Percentiles rank a stretch among this genome's conserved stretches.
Conservation (phyloP, 2,329 filamentous ascomycete species). For the Aureobasidium mangrovei region DNA sequence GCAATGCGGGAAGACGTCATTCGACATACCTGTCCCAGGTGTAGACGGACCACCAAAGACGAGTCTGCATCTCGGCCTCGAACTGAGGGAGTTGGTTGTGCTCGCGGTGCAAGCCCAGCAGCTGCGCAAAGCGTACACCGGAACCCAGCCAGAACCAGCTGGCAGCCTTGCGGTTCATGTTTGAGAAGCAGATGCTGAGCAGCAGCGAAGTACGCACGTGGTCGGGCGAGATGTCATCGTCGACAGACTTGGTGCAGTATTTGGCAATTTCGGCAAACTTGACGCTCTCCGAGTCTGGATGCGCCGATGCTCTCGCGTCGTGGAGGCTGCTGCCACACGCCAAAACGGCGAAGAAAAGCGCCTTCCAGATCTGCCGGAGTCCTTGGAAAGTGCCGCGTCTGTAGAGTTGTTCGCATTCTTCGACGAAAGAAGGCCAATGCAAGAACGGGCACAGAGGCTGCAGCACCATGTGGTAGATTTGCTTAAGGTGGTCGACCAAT, state of each 20-base stretch:
- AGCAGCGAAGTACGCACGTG: slow-evolving; percentile 65
- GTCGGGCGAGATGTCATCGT: slow-evolving; percentile 66
- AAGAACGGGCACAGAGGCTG: slow-evolving; percentile 78
- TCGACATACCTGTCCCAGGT: slow-evolving; percentile 64
- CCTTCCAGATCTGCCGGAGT: slow-evolving; percentile 61
- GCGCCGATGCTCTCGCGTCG: slow-evolving; percentile 44
- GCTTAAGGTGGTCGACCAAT: slow-evolving; percentile 62
- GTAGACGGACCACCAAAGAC: slow-evolving; percentile 93
- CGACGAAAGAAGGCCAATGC: slow-evolving; percentile 77
- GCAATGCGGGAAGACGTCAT: neutral
- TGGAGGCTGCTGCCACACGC: slow-evolving; percentile 74
- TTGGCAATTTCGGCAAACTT: slow-evolving; percentile 65
- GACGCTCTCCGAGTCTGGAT: slow-evolving; percentile 47
- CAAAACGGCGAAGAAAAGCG: slow-evolving; percentile 73
- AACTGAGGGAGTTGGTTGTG: slow-evolving; percentile 63
- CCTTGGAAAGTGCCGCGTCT: slow-evolving; percentile 51
- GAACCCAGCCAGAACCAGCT: slow-evolving; percentile 80
- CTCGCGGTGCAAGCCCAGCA: slow-evolving; percentile 72
- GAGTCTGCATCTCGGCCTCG: slow-evolving; percentile 75
- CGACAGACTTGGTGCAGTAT: slow-evolving; percentile 69
- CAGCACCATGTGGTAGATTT: slow-evolving; percentile 64
- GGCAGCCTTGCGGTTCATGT: slow-evolving; percentile 76
- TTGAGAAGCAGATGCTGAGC: slow-evolving; percentile 68
- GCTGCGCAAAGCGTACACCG: slow-evolving; percentile 72
- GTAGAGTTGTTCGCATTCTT: slow-evolving; percentile 70